Percentiles rank a stretch among this genome's conserved stretches.
Evolutionary conservation across 2,329 filamentous ascomycete species (phyloP).

Genomic region (Fusarium siculi): DNA sequence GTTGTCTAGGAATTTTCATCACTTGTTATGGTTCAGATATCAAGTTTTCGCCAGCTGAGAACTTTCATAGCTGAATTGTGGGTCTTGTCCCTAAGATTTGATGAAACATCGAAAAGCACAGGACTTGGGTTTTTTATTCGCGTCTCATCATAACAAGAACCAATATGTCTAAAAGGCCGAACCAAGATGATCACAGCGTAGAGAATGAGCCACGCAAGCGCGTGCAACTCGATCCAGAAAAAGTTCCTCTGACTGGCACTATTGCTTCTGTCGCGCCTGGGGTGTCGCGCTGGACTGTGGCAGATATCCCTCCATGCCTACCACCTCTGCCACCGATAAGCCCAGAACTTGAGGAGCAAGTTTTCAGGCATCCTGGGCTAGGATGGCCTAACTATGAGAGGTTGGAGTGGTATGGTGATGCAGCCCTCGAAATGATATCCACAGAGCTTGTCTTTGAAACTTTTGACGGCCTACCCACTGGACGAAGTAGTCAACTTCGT

Average conservation of each 20-base stretch:
- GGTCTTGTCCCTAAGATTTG: neutral
- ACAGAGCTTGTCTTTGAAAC: conserved; percentile 79
- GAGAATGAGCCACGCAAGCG: conserved; percentile 33
- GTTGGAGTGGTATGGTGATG: conserved; percentile 90
- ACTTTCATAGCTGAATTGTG: neutral
- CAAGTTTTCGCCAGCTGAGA: neutral
- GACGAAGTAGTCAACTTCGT: conserved; percentile 78
- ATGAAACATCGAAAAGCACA: neutral
- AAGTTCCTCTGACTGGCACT: neutral
- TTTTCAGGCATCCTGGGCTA: conserved; percentile 73
- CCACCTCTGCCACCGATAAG: conserved; percentile 74
- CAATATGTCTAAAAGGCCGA: conserved; percentile 15
- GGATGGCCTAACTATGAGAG: conserved; percentile 72
- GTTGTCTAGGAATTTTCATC: neutral
- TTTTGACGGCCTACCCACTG: conserved; percentile 72
- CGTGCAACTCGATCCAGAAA: conserved; percentile 7
- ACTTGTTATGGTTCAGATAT: neutral
- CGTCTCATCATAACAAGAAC: neutral
- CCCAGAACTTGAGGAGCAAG: conserved; percentile 66
- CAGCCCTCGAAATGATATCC: conserved; percentile 82
- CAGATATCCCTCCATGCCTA: conserved; percentile 58
- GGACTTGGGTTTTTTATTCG: neutral
- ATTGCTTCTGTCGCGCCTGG: conserved; percentile 20
- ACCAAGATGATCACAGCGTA: neutral
- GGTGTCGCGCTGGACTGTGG: conserved; percentile 56